Conservation (phyloP, 2,329 filamentous ascomycete genomes). For the Hypomyces rosellus region DNA sequence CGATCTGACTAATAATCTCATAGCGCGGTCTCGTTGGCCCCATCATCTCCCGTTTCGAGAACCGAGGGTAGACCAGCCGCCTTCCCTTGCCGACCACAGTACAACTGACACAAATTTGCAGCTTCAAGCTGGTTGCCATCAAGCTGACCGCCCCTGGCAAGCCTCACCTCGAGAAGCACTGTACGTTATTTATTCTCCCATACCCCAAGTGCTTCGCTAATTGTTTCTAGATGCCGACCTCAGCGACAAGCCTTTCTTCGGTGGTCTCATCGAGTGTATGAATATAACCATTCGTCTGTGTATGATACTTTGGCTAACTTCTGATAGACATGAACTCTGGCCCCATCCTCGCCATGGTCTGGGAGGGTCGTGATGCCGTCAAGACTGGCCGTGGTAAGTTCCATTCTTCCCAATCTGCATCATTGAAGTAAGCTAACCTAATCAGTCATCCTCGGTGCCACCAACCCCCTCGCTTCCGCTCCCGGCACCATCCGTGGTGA, state of each 20-base stretch:
- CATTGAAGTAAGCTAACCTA: conserved; percentile 15
- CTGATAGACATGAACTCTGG: conserved; percentile 85
- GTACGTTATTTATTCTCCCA: conserved; percentile 34
- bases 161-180: conserved; percentile 98
- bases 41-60: conserved; percentile 98
- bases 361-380: conserved; percentile 97
- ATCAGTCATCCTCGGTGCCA: conserved; percentile 86
- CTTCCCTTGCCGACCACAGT: neutral
- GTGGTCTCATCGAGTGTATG: conserved; percentile 84
- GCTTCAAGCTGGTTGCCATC: conserved; percentile 97
- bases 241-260: conserved; percentile 92
- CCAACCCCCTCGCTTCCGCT: conserved; percentile 91
- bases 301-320: conserved; percentile 9
- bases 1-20: conserved; percentile 16
- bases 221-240: conserved; percentile 66
- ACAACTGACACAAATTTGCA: conserved; percentile 26
- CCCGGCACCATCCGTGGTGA: conserved; percentile 98
- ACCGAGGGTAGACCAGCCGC: conserved; percentile 65
- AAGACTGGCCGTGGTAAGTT: conserved; percentile 88
- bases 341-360: conserved; percentile 98
- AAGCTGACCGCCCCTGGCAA: conserved; percentile 86
- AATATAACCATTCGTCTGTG: conserved; percentile 11
- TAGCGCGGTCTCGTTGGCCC: conserved; percentile 95
- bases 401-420: neutral
- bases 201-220: neutral